Percentiles rank a stretch among this genome's conserved stretches.
phyloP scores from a whole-genome alignment of 257 asterid species.

The Cinchona pubescens region DNA sequence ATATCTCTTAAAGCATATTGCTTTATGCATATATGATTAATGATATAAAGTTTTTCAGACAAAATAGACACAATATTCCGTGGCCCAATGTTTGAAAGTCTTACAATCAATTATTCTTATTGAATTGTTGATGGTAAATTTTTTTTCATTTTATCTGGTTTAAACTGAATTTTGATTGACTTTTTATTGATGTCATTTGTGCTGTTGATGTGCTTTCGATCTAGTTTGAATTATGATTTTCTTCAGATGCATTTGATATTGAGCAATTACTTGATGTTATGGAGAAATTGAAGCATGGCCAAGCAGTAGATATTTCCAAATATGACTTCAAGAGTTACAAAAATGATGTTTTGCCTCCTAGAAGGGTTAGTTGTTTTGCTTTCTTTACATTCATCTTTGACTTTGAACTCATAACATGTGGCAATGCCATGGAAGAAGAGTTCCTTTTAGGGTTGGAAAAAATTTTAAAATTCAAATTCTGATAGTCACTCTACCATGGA shows the following conservation, averaged over 20 bases:
- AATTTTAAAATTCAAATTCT: not conserved
- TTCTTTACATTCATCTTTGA: slow-evolving; percentile 1
- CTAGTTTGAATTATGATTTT: slow-evolving; percentile 12
- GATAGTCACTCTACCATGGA: not conserved
- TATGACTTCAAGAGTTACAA: slow-evolving; percentile 89
- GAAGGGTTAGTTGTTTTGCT: slow-evolving; percentile 59
- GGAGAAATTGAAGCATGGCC: slow-evolving; percentile 77
- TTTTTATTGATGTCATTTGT: not conserved
- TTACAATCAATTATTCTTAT: not conserved
- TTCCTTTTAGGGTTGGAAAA: not conserved
- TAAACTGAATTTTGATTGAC: not conserved
- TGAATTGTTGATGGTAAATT: not conserved
- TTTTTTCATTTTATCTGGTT: not conserved
- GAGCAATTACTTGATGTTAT: slow-evolving; percentile 61
- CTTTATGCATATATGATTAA: not conserved
- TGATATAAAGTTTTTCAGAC: not conserved
- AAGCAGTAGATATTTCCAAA: slow-evolving; percentile 91
- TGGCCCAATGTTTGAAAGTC: not conserved
- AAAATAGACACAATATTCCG: not conserved
- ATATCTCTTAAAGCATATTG: not conserved
- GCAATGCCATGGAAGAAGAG: not conserved
- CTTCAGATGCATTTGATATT: slow-evolving; percentile 81
- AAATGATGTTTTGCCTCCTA: slow-evolving; percentile 61
- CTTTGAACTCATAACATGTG: not conserved
- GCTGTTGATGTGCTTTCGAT: not conserved